Base-by-base conservation (phyloP, 495 filamentous ascomycete genomes). In the Parachaetomium inaequale region DNA sequence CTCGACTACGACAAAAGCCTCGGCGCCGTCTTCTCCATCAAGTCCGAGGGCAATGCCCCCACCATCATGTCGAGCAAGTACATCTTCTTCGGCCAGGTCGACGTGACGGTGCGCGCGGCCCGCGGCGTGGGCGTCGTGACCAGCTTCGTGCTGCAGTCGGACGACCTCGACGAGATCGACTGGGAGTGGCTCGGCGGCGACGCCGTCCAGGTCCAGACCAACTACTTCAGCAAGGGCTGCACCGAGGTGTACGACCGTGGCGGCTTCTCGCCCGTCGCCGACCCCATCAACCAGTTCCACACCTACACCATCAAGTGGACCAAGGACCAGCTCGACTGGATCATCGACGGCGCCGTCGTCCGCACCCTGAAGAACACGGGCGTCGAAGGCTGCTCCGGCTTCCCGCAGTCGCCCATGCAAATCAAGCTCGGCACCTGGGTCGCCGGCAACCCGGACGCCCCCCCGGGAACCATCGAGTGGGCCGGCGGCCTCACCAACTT, bases 201-300 rank as follows among this genome's bases (percentile, higher is more conserved):
- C 65, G 78, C 78, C 55, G 77, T 73, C 31, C 74, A 86, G 63
- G 91, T 92, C 8, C 89, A 96, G 78, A 88, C 84, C 76, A 96
- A 98, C 81, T 98, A 89, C 82, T 98, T 92, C 75, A 91, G 92
- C 72, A 95, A 97, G 81, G 94, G 93, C 36, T 88, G 93, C 66
- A 88, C 86, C 15, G 74, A 73, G 19, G 82, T 84, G 29, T 93
- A 88, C 72, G 81, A 90, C 74, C 91, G 90, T 55, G 92, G 86
- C 58, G 81, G 83, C 26, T 91, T 85, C 75, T 84, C 87, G 67
- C 28, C 65, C 43, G 79, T 88, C 42, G 64, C 75, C 54, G 85
- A 85, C 69, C 78, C 89, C 68, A 83, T 90, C 69, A 77, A 75
- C 50, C 68, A 76, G 3, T 90, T 85, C 75, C 87, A 96, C 80